Evolutionary conservation across 148 eudicot species (phyloP), one percentile per base, ranked within the genome.

Genomic region (Cornus suecica): DNA sequence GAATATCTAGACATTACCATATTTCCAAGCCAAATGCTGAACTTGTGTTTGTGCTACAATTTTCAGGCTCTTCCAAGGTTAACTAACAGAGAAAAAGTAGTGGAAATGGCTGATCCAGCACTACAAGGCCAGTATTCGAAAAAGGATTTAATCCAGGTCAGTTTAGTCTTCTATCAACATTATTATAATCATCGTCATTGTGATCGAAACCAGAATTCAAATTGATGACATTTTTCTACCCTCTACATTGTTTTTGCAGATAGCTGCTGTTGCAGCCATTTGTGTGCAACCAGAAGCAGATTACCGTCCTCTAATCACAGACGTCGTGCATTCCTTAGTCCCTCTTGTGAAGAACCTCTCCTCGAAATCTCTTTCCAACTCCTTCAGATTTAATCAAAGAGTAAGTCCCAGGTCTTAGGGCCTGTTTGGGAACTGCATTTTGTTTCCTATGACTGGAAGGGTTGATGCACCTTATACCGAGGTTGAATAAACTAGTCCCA

Each of bases 261-360:
- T 93, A 25, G 96, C 97, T 25, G 97, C 97, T 9, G 91, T 93
- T 66, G 97, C 96, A 26, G 97, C 97, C 29, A 89, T 93, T 74
- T 93, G 97, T 61, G 88, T 93, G 76, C 97, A 93, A 76, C 81
- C 92, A 29, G 97, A 93, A 83, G 91, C 97, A 62, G 93, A 93
- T 54, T 93, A 93, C 83, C 87, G 95, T 67, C 97, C 95, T 45
- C 79, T 93, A 45, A 93, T 93, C 85, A 91, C 97, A 10, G 97
- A 93, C 64, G 88, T 93, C 5, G 97, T 91, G 77, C 97, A 93
- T 76, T 93, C 97, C 26, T 78, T 93, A 66, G 78, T 93, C 48
- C 97, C 96, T 74, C 73, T 93, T 73, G 87, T 89, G n/a, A 91
- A 89, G 84, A 90, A 80, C 70, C 81, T 78, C 63, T 76, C 91